Percentiles rank a stretch among this genome's conserved stretches.
phyloP scores from a whole-genome alignment of 805 yeast species.

The Naumovozyma dairenensis region DNA sequence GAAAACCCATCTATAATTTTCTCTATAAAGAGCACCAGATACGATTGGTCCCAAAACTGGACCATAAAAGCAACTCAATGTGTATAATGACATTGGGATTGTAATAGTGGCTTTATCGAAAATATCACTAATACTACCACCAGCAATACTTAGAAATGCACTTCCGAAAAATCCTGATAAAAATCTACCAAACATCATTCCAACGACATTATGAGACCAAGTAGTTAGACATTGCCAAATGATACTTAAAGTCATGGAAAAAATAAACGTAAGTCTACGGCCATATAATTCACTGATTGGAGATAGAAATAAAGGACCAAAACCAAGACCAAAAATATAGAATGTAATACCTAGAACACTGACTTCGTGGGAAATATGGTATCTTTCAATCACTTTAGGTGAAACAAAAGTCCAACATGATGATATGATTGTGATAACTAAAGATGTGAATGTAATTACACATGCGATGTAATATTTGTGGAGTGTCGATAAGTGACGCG shows the following conservation, averaged over 20 bases:
- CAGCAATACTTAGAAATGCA: conserved; percentile 65
- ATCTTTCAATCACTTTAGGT: conserved; percentile 37
- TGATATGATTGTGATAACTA: conserved; percentile 58
- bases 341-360: conserved; percentile 49
- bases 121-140: conserved; percentile 67
- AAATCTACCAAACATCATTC: conserved; percentile 54
- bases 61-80: conserved; percentile 57
- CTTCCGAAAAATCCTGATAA: conserved; percentile 67
- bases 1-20: conserved; percentile 64
- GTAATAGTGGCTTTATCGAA: conserved; percentile 54
- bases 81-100: conserved; percentile 56
- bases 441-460: conserved; percentile 44
- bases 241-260: conserved; percentile 49
- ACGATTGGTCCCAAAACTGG: conserved; percentile 62
- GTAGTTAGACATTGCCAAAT: conserved; percentile 47
- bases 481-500: conserved; percentile 30
- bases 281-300: conserved; percentile 65
- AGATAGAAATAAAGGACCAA: conserved; percentile 55
- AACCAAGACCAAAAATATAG: conserved; percentile 61
- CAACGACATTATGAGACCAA: conserved; percentile 51
- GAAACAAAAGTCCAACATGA: conserved; percentile 60
- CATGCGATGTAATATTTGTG: conserved; percentile 50
- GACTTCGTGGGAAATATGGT: conserved; percentile 46
- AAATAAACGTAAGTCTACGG: conserved; percentile 48
- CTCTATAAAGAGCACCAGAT: conserved; percentile 42